A percentile compares a stretch with the other conserved stretches of the same genome.
Evolutionary conservation across 768 basidiomycete genomes (phyloP).

Genomic region (Suillus spraguei): DNA sequence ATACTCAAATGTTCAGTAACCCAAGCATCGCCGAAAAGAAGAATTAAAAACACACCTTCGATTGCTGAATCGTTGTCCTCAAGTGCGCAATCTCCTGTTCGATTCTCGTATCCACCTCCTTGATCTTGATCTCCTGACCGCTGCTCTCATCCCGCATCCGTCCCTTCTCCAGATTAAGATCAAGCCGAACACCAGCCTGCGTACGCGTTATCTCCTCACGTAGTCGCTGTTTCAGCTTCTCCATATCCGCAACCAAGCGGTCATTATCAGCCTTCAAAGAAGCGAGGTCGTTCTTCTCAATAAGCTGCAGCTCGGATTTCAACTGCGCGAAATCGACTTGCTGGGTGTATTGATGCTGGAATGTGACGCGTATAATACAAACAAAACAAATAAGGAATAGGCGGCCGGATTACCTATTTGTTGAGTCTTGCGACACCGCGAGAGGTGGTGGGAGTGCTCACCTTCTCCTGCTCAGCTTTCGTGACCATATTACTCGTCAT

Average conservation of each 20-base stretch:
- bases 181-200: constrained; percentile 90
- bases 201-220: constrained; percentile 91
- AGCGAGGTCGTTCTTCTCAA: constrained; percentile 95
- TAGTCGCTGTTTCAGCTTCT: constrained; percentile 92
- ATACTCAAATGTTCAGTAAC: constrained; percentile 7
- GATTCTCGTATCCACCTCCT: constrained; percentile 96
- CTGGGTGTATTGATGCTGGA: constrained; percentile 87
- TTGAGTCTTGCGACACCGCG: background rate
- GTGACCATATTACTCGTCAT: constrained; percentile 98
- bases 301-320: constrained; percentile 93
- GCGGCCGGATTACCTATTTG: background rate
- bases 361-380: background rate
- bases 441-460: constrained; percentile 32
- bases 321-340: constrained; percentile 97
- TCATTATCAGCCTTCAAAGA: constrained; percentile 97
- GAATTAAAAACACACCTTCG: constrained; percentile 59
- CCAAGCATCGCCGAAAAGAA: background rate
- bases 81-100: constrained; percentile 93
- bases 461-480: constrained; percentile 96
- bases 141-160: constrained; percentile 92
- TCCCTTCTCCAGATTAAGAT: constrained; percentile 96
- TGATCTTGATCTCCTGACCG: constrained; percentile 92
- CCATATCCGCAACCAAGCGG: constrained; percentile 86
- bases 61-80: constrained; percentile 81
- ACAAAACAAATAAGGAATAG: background rate